Base-by-base conservation (phyloP, 306 rosid species). In the Urtica urens region DNA sequence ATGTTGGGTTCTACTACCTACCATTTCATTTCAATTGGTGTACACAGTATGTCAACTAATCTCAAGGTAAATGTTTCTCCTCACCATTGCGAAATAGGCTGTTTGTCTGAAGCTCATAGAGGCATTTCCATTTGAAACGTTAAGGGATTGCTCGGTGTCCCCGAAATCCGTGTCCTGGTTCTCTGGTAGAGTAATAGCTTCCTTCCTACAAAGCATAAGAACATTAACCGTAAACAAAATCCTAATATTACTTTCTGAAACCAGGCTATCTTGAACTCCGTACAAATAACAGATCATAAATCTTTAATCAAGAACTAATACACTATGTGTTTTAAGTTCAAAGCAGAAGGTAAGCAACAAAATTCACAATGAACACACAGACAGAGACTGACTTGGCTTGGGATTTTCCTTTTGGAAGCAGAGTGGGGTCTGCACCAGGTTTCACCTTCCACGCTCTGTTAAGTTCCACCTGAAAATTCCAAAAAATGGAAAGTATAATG, bases 391-490 rank as follows among this genome's bases (percentile, higher is more conserved):
- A 84, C 99, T 66, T 90, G 73, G 95, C 95, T 22, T 79, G 72
- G 25, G 81, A 67, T 71, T 69, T 85, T 66, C 92, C 78, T 66
- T 79, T 82, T 11, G 81, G 92, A 8, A 81, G 82, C 52, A 75
- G 42, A 0, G 79, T 85, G 39, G 82, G 76, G 67, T 77, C 92
- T 6, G 74, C 58, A 10, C 7, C 78, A 48, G 63, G 33, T 64
- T 85, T 81, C 62, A 58, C 74, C 49, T 77, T 85, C 94, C 92
- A 75, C 1, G 96, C 94, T 68, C 77, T 77, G 53, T 82, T 82
- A 40, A 86, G 61, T 70, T 81, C 94, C 66, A 77, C 68, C 97
- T 88, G 51, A 38, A 15, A 44, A 46, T 49, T 22, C 41, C 6
- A 40, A 26, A 59, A 38, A 27, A 23, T 1, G 42, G 38, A 10